phyloP scores from a whole-genome alignment of 345 rosid genomes.

The Eucalyptus decipiens region DNA sequence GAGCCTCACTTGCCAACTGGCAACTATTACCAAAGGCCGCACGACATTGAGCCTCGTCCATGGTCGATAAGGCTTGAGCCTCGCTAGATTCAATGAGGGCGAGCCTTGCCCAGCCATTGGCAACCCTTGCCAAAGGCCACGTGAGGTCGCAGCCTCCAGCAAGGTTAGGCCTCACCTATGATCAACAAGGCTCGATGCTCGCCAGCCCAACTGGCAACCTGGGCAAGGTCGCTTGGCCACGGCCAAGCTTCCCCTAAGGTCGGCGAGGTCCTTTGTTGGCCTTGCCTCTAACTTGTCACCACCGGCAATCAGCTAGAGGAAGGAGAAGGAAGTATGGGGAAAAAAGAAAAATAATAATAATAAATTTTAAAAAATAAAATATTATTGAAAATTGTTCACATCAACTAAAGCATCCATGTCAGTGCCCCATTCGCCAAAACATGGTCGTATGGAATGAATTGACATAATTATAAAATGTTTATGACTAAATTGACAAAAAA shows the following conservation, averaged over 20 bases:
- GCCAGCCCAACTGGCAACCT: rapidly evolving
- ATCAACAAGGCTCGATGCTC: rapidly evolving
- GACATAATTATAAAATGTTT: too few species aligned
- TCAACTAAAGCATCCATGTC: too few species aligned
- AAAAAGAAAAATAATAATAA: too few species aligned
- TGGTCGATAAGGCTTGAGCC: too few species aligned
- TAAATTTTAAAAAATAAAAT: too few species aligned
- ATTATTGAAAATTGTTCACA: rapidly evolving
- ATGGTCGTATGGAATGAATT: rapidly evolving
- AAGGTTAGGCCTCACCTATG: too few species aligned
- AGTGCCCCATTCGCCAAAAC: rapidly evolving
- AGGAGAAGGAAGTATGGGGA: too few species aligned
- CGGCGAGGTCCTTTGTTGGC: rapidly evolving
- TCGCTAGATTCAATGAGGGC: too few species aligned
- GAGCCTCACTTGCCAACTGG: rapidly evolving
- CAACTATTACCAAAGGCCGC: too few species aligned
- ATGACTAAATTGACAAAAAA: rapidly evolving
- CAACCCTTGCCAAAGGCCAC: too few species aligned
- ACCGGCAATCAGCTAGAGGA: rapidly evolving
- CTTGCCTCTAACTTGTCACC: rapidly evolving
- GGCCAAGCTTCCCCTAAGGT: rapidly evolving
- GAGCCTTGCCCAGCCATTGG: too few species aligned
- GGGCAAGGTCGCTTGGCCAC: rapidly evolving
- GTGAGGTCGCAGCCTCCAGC: too few species aligned
- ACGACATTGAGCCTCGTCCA: rapidly evolving